Conservation (phyloP, 306 rosid genomes). For the Aeschynomene evenia region DNA sequence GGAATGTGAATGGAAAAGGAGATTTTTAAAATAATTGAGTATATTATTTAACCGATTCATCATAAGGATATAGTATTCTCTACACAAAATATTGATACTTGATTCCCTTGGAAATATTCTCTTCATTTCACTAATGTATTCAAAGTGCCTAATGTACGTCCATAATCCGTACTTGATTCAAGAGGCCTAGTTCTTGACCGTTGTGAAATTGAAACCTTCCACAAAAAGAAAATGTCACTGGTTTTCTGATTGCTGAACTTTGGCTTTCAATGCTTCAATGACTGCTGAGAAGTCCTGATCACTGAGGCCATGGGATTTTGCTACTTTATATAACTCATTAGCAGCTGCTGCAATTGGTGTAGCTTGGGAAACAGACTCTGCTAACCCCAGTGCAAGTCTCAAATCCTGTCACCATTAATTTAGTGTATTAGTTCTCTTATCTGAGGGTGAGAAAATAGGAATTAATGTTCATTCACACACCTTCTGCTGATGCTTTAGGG, state of each 20-base stretch:
- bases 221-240: slow-evolving; percentile 13
- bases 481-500: slow-evolving; percentile 97
- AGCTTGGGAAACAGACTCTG: slow-evolving; percentile 89
- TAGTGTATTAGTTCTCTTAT: not conserved
- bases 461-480: slow-evolving; percentile 36
- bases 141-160: not conserved
- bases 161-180: not conserved
- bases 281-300: slow-evolving; percentile 96
- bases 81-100: too few species aligned
- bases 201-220: not conserved
- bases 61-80: not conserved
- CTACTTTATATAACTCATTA: slow-evolving; percentile 89
- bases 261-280: slow-evolving; percentile 81
- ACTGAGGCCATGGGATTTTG: slow-evolving; percentile 80
- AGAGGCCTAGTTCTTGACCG: not conserved
- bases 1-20: too few species aligned
- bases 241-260: slow-evolving; percentile 45
- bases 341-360: slow-evolving; percentile 92
- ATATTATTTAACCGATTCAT: not conserved
- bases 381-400: slow-evolving; percentile 89
- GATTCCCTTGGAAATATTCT: slow-evolving; percentile 1
- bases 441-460: slow-evolving; percentile 4
- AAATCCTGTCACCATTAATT: slow-evolving; percentile 62
- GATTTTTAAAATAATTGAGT: too few species aligned
- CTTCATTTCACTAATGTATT: slow-evolving; percentile 18